These are phyloP conservation scores for Blastobotrys ciferrii DNA, from an alignment of 1,139 yeast genomes.

Conservation along the genomic window DNA sequence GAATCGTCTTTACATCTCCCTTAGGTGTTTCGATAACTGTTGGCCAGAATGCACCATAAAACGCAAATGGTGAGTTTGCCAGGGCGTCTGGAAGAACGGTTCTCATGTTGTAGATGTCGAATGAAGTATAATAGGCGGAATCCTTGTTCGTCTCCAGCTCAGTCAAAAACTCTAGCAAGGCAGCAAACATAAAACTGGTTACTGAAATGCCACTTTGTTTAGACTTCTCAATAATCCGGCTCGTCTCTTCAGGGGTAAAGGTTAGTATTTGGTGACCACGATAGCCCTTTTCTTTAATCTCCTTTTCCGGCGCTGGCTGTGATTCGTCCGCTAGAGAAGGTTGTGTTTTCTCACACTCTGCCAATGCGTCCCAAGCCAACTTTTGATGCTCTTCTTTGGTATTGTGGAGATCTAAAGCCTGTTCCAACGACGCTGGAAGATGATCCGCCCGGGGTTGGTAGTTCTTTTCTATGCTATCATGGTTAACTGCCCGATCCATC, in stretches of 20 bases:
- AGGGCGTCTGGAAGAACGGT: slow-evolving; percentile 1
- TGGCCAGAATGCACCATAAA: slow-evolving; percentile 16
- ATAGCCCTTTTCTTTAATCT: not conserved
- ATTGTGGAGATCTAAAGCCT: slow-evolving; percentile 5
- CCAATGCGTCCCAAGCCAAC: not conserved
- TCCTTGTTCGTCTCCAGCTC: not conserved
- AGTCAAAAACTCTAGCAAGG: slow-evolving; percentile 5
- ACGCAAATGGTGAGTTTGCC: slow-evolving; percentile 12
- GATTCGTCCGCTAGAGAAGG: slow-evolving; percentile 9
- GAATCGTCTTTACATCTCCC: slow-evolving; percentile 1
- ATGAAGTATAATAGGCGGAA: slow-evolving; percentile 8
- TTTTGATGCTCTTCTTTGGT: not conserved
- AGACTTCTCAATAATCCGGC: slow-evolving; percentile 2
- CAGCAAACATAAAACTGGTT: slow-evolving; percentile 10
- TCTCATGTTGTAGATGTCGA: slow-evolving; percentile 8
- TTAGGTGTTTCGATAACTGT: slow-evolving; percentile 2
- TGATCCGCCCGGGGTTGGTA: not conserved
- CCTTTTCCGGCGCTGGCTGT: slow-evolving; percentile 6
- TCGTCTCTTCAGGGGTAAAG: slow-evolving; percentile 11
- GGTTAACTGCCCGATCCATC: not conserved
- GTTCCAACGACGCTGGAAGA: slow-evolving; percentile 8
- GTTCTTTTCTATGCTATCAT: not conserved
- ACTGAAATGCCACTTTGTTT: slow-evolving; percentile 10
- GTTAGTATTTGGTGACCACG: not conserved
- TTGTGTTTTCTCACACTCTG: not conserved